Evolutionary conservation across 257 asterid genomes (phyloP), one percentile per base, ranked within the genome.

Genomic region (Forsythia viridissima): DNA sequence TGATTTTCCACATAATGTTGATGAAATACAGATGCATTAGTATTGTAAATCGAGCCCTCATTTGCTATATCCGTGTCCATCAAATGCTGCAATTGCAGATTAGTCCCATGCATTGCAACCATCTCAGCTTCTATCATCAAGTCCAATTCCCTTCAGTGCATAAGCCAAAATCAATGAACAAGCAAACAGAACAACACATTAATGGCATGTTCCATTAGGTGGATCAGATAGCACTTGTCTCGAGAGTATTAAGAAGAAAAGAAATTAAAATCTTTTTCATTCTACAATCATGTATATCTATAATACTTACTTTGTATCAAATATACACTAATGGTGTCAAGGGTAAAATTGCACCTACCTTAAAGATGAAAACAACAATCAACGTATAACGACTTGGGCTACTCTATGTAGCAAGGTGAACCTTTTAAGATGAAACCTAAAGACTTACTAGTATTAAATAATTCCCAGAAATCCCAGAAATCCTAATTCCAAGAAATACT

Each of bases 21-120:
- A 72, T 77, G 85, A 39, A 77, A 83, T 55, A 43, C 46, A 20
- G 85, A 70, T 38, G 84, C 70, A 70, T 44, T 70, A 9, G 79
- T 41, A 67, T 55, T 79, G 51, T 81, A 90, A 44, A 81, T 51
- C 0, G 83, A 80, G 3, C 70, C 86, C 76, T 43, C 81, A 15
- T 82, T 71, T 20, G 80, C 73, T 55, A 72, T 80, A 24, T 78
- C 86, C 3, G 89, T 43, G 40, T 84, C 87, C 73, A 87, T 78
- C 77, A 89, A 77, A 67, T 79, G 81, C 76, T 80, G 84, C 93
- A 91, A 86, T 70, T 88, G 84, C 21, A 68, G 89, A 80, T 81
- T 88, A 73, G 70, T 76, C 57, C 79, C 80, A 13, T 80, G 75
- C 80, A 79, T 65, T 16, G 81, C 81, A 71, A 73, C 81, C 87